Conservation (phyloP, 306 rosid species). For the Senna tora region DNA sequence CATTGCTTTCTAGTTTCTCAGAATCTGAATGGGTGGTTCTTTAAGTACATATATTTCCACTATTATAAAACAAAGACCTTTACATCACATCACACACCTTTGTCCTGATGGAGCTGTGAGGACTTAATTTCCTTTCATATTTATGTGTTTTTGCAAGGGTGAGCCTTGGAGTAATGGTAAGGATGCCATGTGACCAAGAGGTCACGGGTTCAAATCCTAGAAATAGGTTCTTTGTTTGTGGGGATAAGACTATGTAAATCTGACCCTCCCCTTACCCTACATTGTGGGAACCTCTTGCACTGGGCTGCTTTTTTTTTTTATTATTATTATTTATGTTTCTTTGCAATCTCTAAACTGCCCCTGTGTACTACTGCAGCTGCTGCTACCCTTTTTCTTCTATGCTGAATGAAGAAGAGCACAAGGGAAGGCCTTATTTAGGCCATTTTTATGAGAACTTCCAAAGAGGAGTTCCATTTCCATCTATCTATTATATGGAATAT, state of each 20-base stretch:
- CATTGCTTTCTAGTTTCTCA: constrained; percentile 33
- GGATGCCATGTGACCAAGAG: too few species aligned
- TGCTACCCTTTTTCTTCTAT: background rate
- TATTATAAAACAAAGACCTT: background rate
- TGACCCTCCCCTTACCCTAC: too few species aligned
- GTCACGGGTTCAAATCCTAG: too few species aligned
- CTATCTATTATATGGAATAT: background rate
- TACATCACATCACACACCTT: constrained; percentile 26
- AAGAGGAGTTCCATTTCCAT: constrained; percentile 6
- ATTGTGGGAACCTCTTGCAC: too few species aligned
- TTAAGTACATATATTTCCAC: constrained; percentile 44
- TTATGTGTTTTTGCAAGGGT: background rate
- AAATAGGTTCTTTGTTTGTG: too few species aligned
- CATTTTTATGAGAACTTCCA: constrained; percentile 25
- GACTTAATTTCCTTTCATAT: constrained; percentile 16
- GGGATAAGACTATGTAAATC: too few species aligned
- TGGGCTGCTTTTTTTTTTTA: too few species aligned
- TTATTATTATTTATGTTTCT: too few species aligned
- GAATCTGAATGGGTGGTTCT: constrained; percentile 93
- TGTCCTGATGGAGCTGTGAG: constrained; percentile 8
- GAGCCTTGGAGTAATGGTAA: too few species aligned
- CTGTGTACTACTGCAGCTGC: background rate
- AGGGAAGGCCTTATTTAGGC: constrained; percentile 22
- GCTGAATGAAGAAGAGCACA: background rate
- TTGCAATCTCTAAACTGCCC: background rate